Percentiles rank a stretch among this genome's conserved stretches.
Conservation (phyloP, 2,329 filamentous ascomycete species). For the Balansia obtecta region DNA sequence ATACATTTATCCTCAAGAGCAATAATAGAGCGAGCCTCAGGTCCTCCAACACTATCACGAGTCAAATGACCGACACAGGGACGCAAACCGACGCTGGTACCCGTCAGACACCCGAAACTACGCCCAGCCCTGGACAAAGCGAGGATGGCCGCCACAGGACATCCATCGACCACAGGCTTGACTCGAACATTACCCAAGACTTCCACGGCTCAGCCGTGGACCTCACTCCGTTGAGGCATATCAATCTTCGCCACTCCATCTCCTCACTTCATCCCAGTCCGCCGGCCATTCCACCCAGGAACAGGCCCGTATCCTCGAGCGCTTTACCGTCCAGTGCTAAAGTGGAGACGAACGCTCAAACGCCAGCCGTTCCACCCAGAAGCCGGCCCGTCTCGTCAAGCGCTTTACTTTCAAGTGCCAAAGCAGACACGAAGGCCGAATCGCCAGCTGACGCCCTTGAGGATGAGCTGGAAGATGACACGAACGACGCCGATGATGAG, state of each 20-base stretch:
- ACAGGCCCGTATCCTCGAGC: not conserved
- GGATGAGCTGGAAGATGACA: slow-evolving; percentile 13
- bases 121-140: slow-evolving; percentile 40
- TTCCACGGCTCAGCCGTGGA: slow-evolving; percentile 50
- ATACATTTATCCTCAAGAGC: slow-evolving; percentile 47
- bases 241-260: slow-evolving; percentile 27
- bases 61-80: slow-evolving; percentile 56
- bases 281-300: slow-evolving; percentile 8
- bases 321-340: slow-evolving; percentile 11
- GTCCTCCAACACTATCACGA: slow-evolving; percentile 56
- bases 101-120: slow-evolving; percentile 39
- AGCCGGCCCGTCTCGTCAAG: not conserved
- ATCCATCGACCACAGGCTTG: slow-evolving; percentile 27
- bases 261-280: slow-evolving; percentile 11
- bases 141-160: slow-evolving; percentile 34
- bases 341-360: slow-evolving; percentile 14
- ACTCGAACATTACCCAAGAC: slow-evolving; percentile 24
- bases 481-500: slow-evolving; percentile 25
- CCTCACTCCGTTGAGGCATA: slow-evolving; percentile 33
- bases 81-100: slow-evolving; percentile 43
- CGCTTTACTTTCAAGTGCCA: slow-evolving; percentile 9
- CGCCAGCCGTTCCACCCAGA: slow-evolving; percentile 8
- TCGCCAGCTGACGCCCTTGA: slow-evolving; percentile 13
- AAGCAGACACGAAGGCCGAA: slow-evolving; percentile 15
- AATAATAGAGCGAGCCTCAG: slow-evolving; percentile 66